A percentile compares a stretch with the other conserved stretches of the same genome.
Evolutionary conservation across 139 green algal genomes (phyloP).

Genomic region (Helicosporidium sp.): DNA sequence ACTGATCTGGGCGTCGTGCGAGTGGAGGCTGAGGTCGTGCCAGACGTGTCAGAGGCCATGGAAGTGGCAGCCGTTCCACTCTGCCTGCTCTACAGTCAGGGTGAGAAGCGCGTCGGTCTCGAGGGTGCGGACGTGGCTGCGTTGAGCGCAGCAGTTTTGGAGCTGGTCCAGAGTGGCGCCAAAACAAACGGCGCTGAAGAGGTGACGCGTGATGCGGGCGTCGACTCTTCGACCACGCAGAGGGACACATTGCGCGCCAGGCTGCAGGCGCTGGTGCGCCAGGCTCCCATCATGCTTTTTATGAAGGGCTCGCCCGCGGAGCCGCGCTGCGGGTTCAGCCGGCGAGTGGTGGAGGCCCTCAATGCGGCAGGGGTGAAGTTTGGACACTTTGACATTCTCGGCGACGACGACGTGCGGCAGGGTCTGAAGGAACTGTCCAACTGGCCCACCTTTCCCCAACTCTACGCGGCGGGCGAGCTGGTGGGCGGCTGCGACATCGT

Average conservation of each 20-base stretch:
- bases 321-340: constrained; percentile 72
- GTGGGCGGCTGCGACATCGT: constrained; percentile 74
- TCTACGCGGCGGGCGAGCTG: constrained; percentile 65
- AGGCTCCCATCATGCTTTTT: constrained; percentile 29
- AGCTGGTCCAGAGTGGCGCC: no score
- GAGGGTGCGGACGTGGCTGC: constrained; percentile 54
- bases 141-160: no score
- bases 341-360: constrained; percentile 48
- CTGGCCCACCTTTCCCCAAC: constrained; percentile 84
- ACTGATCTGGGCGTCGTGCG: constrained; percentile 9
- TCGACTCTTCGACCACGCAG: no score
- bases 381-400: constrained; percentile 73
- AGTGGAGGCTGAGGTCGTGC: constrained; percentile 62
- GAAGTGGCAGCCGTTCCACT: constrained; percentile 48
- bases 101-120: constrained; percentile 32
- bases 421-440: constrained; percentile 63
- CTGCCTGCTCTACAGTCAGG: constrained; percentile 42
- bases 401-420: constrained; percentile 51
- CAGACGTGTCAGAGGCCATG: constrained; percentile 43
- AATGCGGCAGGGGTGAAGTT: constrained; percentile 25
- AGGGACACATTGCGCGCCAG: no score
- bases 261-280: constrained; percentile 36
- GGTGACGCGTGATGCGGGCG: no score
- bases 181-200: no score
- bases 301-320: constrained; percentile 53